Percentiles rank a stretch among this genome's conserved stretches.
Evolutionary conservation across 805 yeast species (phyloP).

Genomic region (Candida loeiensis): DNA sequence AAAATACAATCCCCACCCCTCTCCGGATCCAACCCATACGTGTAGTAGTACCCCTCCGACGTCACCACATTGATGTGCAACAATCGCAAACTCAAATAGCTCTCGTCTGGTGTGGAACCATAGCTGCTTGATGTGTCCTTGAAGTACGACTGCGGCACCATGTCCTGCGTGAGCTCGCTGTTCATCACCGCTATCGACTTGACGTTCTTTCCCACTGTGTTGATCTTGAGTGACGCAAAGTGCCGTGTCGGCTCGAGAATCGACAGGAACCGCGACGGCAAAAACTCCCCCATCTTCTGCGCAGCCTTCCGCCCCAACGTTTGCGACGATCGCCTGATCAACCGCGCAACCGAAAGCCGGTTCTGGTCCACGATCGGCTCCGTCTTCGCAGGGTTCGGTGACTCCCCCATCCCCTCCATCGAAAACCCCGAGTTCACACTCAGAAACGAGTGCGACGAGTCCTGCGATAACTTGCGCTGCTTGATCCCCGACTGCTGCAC

Average conservation of each 20-base stretch:
- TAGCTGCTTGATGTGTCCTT: slow-evolving; percentile 7
- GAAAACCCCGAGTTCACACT: slow-evolving; percentile 31
- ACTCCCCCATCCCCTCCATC: slow-evolving; percentile 9
- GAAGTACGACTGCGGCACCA: slow-evolving; percentile 29
- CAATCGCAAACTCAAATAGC: slow-evolving; percentile 22
- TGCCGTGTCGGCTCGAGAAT: slow-evolving; percentile 87
- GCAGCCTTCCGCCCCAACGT: slow-evolving; percentile 77
- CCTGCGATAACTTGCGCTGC: slow-evolving; percentile 38
- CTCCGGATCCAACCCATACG: slow-evolving; percentile 78
- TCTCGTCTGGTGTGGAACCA: slow-evolving; percentile 17
- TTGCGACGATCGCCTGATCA: slow-evolving; percentile 75
- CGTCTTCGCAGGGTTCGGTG: slow-evolving; percentile 16
- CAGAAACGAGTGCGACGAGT: slow-evolving; percentile 29
- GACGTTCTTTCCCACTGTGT: slow-evolving; percentile 36
- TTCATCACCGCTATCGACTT: slow-evolving; percentile 46
- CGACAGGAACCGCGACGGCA: slow-evolving; percentile 77
- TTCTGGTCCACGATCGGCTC: slow-evolving; percentile 73
- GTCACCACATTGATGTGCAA: slow-evolving; percentile 69
- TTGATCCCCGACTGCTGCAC: slow-evolving; percentile 16
- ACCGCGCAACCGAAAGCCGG: slow-evolving; percentile 68
- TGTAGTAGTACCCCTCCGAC: slow-evolving; percentile 74
- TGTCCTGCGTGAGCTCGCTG: slow-evolving; percentile 28
- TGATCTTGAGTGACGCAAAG: slow-evolving; percentile 80
- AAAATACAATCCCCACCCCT: slow-evolving; percentile 91
- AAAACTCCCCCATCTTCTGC: slow-evolving; percentile 80